A percentile compares a stretch with the other conserved stretches of the same genome.
Conservation (phyloP, 805 yeast genomes). For the Nematodospora valgi region DNA sequence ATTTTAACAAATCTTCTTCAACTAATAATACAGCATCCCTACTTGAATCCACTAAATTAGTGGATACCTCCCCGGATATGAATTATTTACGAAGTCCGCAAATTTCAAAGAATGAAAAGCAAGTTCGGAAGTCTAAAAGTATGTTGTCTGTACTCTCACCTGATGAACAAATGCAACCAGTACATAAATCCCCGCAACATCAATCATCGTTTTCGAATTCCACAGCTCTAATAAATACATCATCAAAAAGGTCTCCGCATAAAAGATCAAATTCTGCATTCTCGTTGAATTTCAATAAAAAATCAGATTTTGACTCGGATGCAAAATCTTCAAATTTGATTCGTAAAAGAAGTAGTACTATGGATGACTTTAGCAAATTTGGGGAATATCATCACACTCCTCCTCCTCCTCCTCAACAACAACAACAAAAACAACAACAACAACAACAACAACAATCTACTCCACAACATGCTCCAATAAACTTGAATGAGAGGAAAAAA, state of each 20-base stretch:
- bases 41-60: not conserved
- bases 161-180: constrained; percentile 2
- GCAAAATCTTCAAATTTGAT: constrained; percentile 1
- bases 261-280: constrained; percentile 20
- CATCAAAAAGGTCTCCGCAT: constrained; percentile 15
- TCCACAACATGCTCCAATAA: not conserved
- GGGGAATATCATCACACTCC: not conserved
- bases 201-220: too few species aligned
- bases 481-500: constrained; percentile 21
- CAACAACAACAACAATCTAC: not conserved
- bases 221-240: constrained; percentile 2
- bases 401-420: constrained; percentile 9
- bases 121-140: constrained; percentile 5
- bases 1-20: too few species aligned
- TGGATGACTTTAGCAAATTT: constrained; percentile 16
- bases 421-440: not conserved
- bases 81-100: too few species aligned
- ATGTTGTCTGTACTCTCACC: constrained; percentile 6
- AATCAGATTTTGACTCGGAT: too few species aligned
- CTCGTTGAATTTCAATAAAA: constrained; percentile 10
- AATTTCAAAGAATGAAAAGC: not conserved
- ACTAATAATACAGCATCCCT: not conserved
- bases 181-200: too few species aligned
- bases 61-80: not conserved
- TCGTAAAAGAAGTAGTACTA: constrained; percentile 17